Evolutionary conservation across 495 filamentous ascomycete species (phyloP).

Genomic region (Cladorrhinum samala): DNA sequence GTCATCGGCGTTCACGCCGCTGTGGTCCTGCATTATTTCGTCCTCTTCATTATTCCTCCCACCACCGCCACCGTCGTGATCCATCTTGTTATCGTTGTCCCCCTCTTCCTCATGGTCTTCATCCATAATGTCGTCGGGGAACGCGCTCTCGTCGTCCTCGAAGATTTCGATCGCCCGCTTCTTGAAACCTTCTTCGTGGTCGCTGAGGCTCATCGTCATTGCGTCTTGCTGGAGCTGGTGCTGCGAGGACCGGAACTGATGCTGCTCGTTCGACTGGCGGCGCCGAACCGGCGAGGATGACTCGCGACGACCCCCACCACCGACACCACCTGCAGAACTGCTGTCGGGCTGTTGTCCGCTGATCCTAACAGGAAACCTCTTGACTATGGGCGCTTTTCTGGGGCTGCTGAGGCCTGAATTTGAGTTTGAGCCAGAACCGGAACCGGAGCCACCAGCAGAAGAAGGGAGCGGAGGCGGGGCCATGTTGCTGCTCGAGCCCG

Average conservation of each 20-base stretch:
- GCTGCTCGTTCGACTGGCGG: constrained; percentile 29
- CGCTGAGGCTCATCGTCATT: constrained; percentile 34
- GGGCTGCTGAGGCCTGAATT: constrained; percentile 23
- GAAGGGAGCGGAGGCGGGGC: background rate
- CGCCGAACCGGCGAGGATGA: constrained; percentile 9
- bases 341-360: constrained; percentile 22
- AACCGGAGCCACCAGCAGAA: constrained; percentile 23
- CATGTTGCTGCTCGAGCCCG: background rate
- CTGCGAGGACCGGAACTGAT: constrained; percentile 20
- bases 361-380: constrained; percentile 49
- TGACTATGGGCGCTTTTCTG: constrained; percentile 44
- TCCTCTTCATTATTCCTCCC: background rate
- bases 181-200: background rate
- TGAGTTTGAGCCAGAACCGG: constrained; percentile 18
- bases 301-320: no score
- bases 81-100: constrained; percentile 20
- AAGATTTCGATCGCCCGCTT: constrained; percentile 47
- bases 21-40: constrained; percentile 18
- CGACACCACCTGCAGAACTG: no score
- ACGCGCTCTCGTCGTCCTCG: constrained; percentile 47
- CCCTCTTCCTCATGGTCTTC: constrained; percentile 4
- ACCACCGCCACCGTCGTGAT: background rate
- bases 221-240: constrained; percentile 31
- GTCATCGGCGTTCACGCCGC: constrained; percentile 55
- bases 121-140: constrained; percentile 14